Base-by-base conservation (phyloP, 1,284 basidiomycete species). In the Ganoderma sp. region DNA sequence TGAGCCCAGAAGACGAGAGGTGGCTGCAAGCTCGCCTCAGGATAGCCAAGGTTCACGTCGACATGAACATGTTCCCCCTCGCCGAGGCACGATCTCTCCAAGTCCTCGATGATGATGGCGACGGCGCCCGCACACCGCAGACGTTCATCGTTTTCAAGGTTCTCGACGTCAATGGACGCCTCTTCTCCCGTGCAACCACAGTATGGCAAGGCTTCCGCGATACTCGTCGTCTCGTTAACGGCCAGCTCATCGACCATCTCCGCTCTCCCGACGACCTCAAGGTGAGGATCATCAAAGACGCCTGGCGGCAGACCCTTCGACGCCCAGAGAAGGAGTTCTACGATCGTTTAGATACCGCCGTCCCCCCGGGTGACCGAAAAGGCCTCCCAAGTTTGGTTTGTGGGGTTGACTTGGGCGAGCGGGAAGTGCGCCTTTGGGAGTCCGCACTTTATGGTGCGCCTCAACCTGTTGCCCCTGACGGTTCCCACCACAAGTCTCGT, bases 251-350 rank as follows among this genome's bases (percentile, higher is more conserved):
- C 25, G 45, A 45, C 17, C 37, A 10, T 7, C 41, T 1, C 9
- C 12, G 12, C 7, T 22, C 56, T 37, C 12, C 28, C 0, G 37
- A 43, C 22, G 54, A 48, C 9, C 22, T 62, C 2, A 39, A 52
- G 25, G 22, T 68, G n/a, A 59, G 63, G 0, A 22, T 69, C 52
- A 39, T 74, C 57, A 74, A 74, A 63, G 73, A 74, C 8, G 57
- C 71, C 1, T 73, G 73, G 71, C 66, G 68, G 0, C 66, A 68
- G 52, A 14, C 67, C 2, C 42, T 61, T 0, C 63, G 66, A 0
- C 57, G 14, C 0, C 58, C 68, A 0, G 73, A 73, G 61, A 39
- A 14, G 2, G 41, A 25, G 0, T 70, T 70, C 67, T 71, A 73
- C 43, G 15, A 61, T 4, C 67, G 70, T 0, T 61, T 73, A 1